Evolutionary conservation across 306 rosid species (phyloP).

Genomic region (Fragaria vesca): DNA sequence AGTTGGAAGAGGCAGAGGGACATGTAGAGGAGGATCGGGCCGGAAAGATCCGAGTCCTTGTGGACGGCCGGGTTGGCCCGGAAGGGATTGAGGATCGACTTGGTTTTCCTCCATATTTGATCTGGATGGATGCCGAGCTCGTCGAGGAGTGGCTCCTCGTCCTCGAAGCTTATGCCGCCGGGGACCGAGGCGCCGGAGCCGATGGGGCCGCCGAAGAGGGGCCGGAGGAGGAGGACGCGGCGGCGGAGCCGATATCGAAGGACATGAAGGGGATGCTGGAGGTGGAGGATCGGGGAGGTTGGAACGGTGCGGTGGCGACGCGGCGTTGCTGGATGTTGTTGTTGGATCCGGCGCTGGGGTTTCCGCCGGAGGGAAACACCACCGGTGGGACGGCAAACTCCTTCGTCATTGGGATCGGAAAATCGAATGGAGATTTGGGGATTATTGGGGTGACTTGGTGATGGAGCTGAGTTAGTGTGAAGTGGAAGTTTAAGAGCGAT

Average conservation of each 20-base stretch:
- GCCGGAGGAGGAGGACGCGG: conserved; percentile 61
- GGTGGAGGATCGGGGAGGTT: conserved; percentile 55
- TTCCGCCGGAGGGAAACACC: conserved; percentile 71
- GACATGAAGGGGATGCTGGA: conserved; percentile 92
- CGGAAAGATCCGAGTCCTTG: conserved; percentile 85
- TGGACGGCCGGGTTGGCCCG: conserved; percentile 68
- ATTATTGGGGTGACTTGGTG: background rate
- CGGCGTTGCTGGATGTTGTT: conserved; percentile 65
- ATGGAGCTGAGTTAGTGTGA: background rate
- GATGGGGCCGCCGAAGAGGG: conserved; percentile 51
- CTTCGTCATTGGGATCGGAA: conserved; percentile 41
- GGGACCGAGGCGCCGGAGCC: conserved; percentile 37
- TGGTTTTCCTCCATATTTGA: conserved; percentile 87
- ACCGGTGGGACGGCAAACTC: conserved; percentile 85
- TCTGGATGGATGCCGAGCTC: conserved; percentile 97
- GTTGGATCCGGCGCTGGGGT: conserved; percentile 43
- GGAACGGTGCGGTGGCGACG: conserved; percentile 81
- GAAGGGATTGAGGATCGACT: conserved; percentile 78
- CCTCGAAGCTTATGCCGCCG: conserved; percentile 56
- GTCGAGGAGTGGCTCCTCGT: conserved; percentile 92
- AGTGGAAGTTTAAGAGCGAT: too few relatives aligned
- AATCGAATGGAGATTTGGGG: background rate
- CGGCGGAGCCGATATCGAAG: conserved; percentile 82
- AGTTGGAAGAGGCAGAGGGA: conserved; percentile 79
- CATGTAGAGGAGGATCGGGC: conserved; percentile 91